Evolutionary conservation across 2,329 filamentous ascomycete genomes (phyloP).

Genomic region (Penicillium sp.): DNA sequence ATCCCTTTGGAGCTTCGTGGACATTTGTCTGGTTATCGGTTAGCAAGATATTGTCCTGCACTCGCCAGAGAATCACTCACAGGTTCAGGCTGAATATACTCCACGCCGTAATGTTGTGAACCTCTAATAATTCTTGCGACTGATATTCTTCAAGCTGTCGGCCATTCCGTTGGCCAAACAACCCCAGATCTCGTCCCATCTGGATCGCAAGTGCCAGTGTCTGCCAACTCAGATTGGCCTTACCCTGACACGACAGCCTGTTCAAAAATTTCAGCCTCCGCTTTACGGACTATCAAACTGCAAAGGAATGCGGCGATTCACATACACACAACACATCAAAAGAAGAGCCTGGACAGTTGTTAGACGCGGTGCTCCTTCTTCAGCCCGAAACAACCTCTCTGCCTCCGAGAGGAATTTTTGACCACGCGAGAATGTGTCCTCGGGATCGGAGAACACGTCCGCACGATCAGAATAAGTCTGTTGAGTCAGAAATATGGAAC

Average conservation of each 20-base stretch:
- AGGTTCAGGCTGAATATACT: slow-evolving; percentile 32
- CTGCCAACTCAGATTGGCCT: slow-evolving; percentile 28
- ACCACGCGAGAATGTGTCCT: slow-evolving; percentile 32
- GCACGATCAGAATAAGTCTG: slow-evolving; percentile 40
- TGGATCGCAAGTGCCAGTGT: slow-evolving; percentile 34
- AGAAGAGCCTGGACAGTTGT: slow-evolving; percentile 39
- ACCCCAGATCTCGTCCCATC: slow-evolving; percentile 32
- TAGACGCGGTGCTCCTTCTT: slow-evolving; percentile 34
- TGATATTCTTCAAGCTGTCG: slow-evolving; percentile 6
- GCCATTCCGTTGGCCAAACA: slow-evolving; percentile 21
- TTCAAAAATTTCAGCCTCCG: slow-evolving; percentile 13
- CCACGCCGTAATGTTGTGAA: slow-evolving; percentile 30
- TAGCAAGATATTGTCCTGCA: slow-evolving; percentile 1
- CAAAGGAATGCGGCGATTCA: not conserved
- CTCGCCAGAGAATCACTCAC: slow-evolving; percentile 16
- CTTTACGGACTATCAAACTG: not conserved
- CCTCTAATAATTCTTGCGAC: slow-evolving; percentile 20
- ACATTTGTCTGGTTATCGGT: slow-evolving; percentile 28
- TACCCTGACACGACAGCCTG: slow-evolving; percentile 32
- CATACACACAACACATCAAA: slow-evolving; percentile 35
- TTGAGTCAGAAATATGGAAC: not conserved
- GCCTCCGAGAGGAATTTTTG: slow-evolving; percentile 38
- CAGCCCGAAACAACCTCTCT: slow-evolving; percentile 36
- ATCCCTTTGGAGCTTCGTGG: slow-evolving; percentile 25
- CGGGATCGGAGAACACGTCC: slow-evolving; percentile 27